Evolutionary conservation across 1,139 yeast genomes (phyloP).

Genomic region (Debaryomyces fabryi): DNA sequence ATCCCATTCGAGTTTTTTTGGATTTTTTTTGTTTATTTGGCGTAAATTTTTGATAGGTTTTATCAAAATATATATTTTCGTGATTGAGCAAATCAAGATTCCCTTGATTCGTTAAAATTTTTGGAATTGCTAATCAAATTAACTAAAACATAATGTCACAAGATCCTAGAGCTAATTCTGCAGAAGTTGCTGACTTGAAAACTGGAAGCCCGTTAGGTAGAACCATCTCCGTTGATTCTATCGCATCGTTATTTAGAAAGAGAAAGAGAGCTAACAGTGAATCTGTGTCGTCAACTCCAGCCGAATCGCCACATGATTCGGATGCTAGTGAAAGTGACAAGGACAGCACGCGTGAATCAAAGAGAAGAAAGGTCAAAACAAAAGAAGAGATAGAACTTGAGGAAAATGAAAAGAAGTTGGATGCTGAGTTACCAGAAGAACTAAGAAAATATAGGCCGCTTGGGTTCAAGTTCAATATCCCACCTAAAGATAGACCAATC

Average conservation of each 20-base stretch:
- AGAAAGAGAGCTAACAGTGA: constrained; percentile 29
- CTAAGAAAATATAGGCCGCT: constrained; percentile 69
- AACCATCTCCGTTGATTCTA: constrained; percentile 46
- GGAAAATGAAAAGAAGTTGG: constrained; percentile 55
- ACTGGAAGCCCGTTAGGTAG: constrained; percentile 23
- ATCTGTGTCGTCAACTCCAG: constrained; percentile 15
- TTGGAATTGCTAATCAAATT: not conserved
- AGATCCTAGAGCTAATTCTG: constrained; percentile 1
- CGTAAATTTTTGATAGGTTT: not conserved
- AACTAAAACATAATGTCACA: not conserved
- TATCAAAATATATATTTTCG: not conserved
- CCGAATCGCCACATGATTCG: constrained; percentile 18
- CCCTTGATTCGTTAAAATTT: not conserved
- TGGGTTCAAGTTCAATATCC: constrained; percentile 73
- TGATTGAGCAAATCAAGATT: not conserved
- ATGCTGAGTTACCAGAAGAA: constrained; percentile 62
- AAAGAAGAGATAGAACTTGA: constrained; percentile 44
- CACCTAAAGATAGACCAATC: constrained; percentile 84
- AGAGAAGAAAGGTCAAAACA: constrained; percentile 31
- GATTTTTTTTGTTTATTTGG: not conserved
- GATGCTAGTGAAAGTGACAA: constrained; percentile 21
- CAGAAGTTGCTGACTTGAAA: not conserved
- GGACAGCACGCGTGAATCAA: constrained; percentile 15
- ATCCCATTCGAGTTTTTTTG: not conserved
- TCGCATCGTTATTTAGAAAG: constrained; percentile 44